Percentiles rank a stretch among this genome's conserved stretches.
These are phyloP conservation scores for Mrakia blollopis DNA, from an alignment of 768 basidiomycete species.

Conservation along the genomic window DNA sequence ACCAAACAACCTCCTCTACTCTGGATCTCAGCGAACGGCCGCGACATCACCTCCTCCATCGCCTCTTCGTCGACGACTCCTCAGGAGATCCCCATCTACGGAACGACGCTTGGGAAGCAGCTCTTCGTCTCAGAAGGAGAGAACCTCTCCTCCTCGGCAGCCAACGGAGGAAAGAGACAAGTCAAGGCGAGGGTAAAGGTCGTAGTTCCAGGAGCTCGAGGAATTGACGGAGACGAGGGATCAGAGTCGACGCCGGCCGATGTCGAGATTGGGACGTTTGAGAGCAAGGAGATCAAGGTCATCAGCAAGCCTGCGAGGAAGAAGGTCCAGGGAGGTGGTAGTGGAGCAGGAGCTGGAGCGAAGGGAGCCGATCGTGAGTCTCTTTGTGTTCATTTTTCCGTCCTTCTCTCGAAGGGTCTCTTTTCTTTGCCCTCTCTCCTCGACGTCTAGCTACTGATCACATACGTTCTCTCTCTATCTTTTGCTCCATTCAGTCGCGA, in stretches of 20 bases:
- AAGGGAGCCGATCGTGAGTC: conserved; percentile 84
- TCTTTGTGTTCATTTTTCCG: neutral
- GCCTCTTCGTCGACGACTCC: conserved; percentile 38
- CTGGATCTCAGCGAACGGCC: neutral
- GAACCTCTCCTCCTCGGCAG: neutral
- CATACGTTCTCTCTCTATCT: neutral
- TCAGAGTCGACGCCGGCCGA: conserved; percentile 47
- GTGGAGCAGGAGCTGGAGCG: conserved; percentile 57
- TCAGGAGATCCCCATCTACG: conserved; percentile 77
- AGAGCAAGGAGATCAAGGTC: conserved; percentile 92
- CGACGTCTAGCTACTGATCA: conserved; percentile 3
- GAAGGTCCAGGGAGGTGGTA: conserved; percentile 46
- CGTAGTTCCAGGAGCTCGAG: conserved; percentile 51
- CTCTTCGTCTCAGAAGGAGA: conserved; percentile 71
- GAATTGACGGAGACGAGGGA: conserved; percentile 54
- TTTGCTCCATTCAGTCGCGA: conserved; percentile 60
- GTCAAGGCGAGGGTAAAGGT: conserved; percentile 90
- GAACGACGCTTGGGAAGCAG: conserved; percentile 88
- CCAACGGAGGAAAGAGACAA: conserved; percentile 83
- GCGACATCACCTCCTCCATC: neutral
- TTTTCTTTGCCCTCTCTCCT: neutral
- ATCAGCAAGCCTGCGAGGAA: conserved; percentile 99
- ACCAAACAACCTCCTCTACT: neutral
- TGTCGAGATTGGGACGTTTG: conserved; percentile 78
- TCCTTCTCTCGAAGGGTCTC: neutral